Evolutionary conservation across 805 yeast genomes (phyloP).

Genomic region (Pichia phayaonensis): DNA sequence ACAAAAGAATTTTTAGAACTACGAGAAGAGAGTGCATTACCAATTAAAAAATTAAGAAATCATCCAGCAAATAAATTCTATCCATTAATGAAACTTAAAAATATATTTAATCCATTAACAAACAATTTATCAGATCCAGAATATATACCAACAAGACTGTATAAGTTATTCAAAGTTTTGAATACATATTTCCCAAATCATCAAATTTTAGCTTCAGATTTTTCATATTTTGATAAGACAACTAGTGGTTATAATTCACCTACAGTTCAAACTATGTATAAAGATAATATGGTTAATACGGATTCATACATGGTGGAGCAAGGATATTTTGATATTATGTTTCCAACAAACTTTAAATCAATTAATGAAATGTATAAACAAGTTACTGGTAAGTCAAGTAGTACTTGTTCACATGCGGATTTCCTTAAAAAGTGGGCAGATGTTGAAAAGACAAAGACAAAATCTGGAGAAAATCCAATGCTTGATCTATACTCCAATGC

Average conservation of each 20-base stretch:
- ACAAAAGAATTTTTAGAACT: slow-evolving; percentile 47
- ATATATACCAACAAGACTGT: slow-evolving; percentile 70
- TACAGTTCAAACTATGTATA: slow-evolving; percentile 69
- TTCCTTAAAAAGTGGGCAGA: slow-evolving; percentile 70
- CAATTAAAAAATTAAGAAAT: slow-evolving; percentile 25
- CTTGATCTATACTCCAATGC: slow-evolving; percentile 69
- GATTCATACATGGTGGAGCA: slow-evolving; percentile 76
- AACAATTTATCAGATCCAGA: slow-evolving; percentile 66
- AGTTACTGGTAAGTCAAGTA: slow-evolving; percentile 53
- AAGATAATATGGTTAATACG: slow-evolving; percentile 59
- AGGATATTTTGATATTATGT: slow-evolving; percentile 82
- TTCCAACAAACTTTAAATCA: slow-evolving; percentile 68
- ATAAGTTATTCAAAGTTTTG: slow-evolving; percentile 58
- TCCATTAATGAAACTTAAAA: slow-evolving; percentile 33
- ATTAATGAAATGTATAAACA: slow-evolving; percentile 55
- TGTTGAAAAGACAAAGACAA: slow-evolving; percentile 55
- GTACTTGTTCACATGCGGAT: slow-evolving; percentile 50
- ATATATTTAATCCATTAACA: slow-evolving; percentile 55
- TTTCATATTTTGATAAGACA: slow-evolving; percentile 42
- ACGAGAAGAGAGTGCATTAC: slow-evolving; percentile 39
- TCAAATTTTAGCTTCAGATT: slow-evolving; percentile 66
- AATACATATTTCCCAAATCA: slow-evolving; percentile 67
- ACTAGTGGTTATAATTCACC: slow-evolving; percentile 61
- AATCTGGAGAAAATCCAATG: slow-evolving; percentile 81
- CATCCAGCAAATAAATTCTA: slow-evolving; percentile 58